Evolutionary conservation across 805 yeast species (phyloP), one percentile per base, ranked within the genome.

Genomic region (Lachancea cidri): DNA sequence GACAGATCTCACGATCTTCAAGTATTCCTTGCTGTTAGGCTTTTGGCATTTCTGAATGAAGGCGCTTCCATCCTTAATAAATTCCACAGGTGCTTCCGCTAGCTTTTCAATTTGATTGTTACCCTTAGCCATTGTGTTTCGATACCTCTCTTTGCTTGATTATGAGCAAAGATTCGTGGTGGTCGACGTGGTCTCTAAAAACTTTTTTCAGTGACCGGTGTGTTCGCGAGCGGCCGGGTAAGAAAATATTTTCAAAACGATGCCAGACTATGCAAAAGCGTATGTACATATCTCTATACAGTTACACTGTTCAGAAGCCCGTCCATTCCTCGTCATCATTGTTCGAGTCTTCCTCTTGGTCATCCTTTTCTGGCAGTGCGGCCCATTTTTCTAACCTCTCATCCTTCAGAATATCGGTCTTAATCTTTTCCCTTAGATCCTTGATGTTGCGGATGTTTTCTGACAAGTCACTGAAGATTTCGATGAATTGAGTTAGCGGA

Each of bases 1-100:
- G 39, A 91, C 98, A 39, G 97, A 97, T 68, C 93, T 84, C 50
- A 93, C 77, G 60, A 91, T 84, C 67, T 83, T 83, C 45, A 81
- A 56, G 74, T 86, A 91, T 70, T 91, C 98, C 64, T 83, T 86
- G 62, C 75, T 70, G 64, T 81, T 81, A 54, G 98, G 98, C 70
- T 93, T 91, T 60, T 93, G 83, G 73, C 98, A 91, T 67, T 86
- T 86, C 63, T 79, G 77, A 57, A 93, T 73, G 65, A 93, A 93
- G 45, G 87, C 86, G 45, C 82, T 68, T 49, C 98, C 96, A 58
- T 93, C 97, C 68, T 80, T 86, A 68, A 88, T 71, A 72, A 91
- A 87, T 62, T 87, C 96, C 49, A 81, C 75, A 56, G 98, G 96
- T 46, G 86, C 83, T 64, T 89, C 95, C 30, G 87, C 74, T 45